These are phyloP conservation scores for Claviceps humidiphila DNA, from an alignment of 2,329 filamentous ascomycete genomes.

Conservation along the genomic window DNA sequence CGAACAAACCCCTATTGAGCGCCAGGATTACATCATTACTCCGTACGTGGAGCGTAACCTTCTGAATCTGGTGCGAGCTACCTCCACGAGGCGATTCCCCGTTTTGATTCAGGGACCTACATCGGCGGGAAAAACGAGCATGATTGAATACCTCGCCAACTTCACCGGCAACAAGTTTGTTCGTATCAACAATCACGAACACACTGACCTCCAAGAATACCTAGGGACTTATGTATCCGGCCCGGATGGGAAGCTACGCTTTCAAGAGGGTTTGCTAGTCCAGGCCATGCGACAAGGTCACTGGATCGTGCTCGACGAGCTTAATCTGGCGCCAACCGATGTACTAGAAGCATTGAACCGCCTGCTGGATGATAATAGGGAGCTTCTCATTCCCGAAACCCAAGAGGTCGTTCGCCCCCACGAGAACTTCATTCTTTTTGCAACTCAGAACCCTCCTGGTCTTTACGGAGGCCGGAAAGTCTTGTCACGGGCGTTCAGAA, in stretches of 20 bases:
- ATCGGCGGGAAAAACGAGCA: slow-evolving; percentile 95
- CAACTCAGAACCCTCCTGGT: slow-evolving; percentile 92
- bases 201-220: slow-evolving; percentile 96
- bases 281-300: slow-evolving; percentile 85
- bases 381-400: slow-evolving; percentile 90
- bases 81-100: slow-evolving; percentile 82
- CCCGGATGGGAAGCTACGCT: slow-evolving; percentile 68
- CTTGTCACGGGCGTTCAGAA: slow-evolving; percentile 86
- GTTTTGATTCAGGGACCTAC: slow-evolving; percentile 94
- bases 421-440: slow-evolving; percentile 93
- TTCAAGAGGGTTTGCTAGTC: slow-evolving; percentile 88
- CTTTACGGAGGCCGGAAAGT: slow-evolving; percentile 91
- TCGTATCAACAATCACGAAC: slow-evolving; percentile 98
- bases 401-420: slow-evolving; percentile 89
- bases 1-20: slow-evolving; percentile 45
- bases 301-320: slow-evolving; percentile 96
- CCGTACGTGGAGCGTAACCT: slow-evolving; percentile 91
- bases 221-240: slow-evolving; percentile 87
- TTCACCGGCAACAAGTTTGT: slow-evolving; percentile 95
- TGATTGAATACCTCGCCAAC: slow-evolving; percentile 98
- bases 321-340: slow-evolving; percentile 94
- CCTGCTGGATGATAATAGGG: slow-evolving; percentile 88
- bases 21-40: slow-evolving; percentile 90
- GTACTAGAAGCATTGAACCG: slow-evolving; percentile 93
- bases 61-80: slow-evolving; percentile 84